Evolutionary conservation across 2,329 filamentous ascomycete species (phyloP), one percentile per base, ranked within the genome.

Genomic region (Ascochyta koolunga): DNA sequence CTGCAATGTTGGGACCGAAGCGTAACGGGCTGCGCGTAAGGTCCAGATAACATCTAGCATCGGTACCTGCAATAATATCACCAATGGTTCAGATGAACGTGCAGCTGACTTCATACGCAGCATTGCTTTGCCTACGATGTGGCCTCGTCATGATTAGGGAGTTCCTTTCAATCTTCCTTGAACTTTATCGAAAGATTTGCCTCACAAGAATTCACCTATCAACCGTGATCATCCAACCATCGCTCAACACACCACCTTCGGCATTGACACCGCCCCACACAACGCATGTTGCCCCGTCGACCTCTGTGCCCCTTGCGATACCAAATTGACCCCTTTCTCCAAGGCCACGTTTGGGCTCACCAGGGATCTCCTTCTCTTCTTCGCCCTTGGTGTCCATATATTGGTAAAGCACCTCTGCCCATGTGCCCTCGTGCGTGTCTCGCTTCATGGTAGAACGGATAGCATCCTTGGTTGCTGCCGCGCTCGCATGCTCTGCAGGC

Each of bases 231-330:
- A 79, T 58, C 68, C 76, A 72, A 5, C 77, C 77, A 66, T 78
- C 76, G n/a, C 68, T 63, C 15, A 75, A 44, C 2, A 75, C 58
- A 39, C 73, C 74, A 2, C 79, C 78, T 32, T 76, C 68, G 0
- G 69, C 73, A 59, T 79, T 78, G 3, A 77, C 55, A 0, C 83
- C 82, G n/a, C 82, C 83, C 82, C 82, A 85, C 11, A 83, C 60
- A 3, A 84, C 71, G 6, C 82, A 74, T 13, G 73, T 79, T 43
- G 76, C 78, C 3, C 77, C 80, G 56, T 79, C 78, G 4, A 79
- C 70, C 44, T 81, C 79, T 0, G 76, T 74, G 1, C 76, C 77
- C 42, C 68, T 74, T 7, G 71, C 68, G 3, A 70, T 68, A 1
- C 72, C 75, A 49, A 78, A 76, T 2, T 70, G 59, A 54, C 71